Evolutionary conservation across 192 early-diverging fungal genomes (phyloP).

Genomic region (Coemansia guatemalensis): DNA sequence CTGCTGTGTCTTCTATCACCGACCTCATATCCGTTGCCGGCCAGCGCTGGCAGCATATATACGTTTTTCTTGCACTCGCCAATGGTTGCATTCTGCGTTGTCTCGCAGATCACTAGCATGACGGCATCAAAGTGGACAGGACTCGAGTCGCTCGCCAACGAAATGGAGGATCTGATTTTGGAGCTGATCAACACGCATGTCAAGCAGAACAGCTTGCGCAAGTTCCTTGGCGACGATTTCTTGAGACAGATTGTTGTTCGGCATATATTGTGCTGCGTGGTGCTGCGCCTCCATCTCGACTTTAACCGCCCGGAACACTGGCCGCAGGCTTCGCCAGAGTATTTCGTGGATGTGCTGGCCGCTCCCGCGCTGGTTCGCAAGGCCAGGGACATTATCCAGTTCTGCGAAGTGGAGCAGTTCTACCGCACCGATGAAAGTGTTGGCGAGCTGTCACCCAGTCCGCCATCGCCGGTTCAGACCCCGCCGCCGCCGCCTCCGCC

Average conservation of each 20-base stretch:
- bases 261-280: constrained; percentile 70
- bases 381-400: constrained; percentile 22
- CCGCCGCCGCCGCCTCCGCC: constrained; percentile 4
- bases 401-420: constrained; percentile 27
- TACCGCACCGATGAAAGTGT: constrained; percentile 27
- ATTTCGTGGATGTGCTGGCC: constrained; percentile 11
- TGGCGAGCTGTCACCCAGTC: background rate
- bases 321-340: constrained; percentile 41
- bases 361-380: constrained; percentile 15
- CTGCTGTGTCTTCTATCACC: constrained; percentile 90
- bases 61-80: constrained; percentile 94
- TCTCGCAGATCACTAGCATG: constrained; percentile 35
- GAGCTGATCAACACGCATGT: constrained; percentile 21
- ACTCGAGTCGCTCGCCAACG: constrained; percentile 24
- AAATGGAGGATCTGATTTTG: constrained; percentile 26
- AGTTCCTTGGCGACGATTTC: constrained; percentile 91
- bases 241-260: constrained; percentile 85
- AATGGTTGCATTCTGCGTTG: constrained; percentile 81
- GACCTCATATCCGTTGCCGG: constrained; percentile 67
- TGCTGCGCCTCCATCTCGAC: constrained; percentile 66
- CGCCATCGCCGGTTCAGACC: background rate
- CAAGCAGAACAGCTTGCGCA: constrained; percentile 33
- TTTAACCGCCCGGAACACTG: constrained; percentile 25
- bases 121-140: constrained; percentile 17
- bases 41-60: constrained; percentile 84